Conservation (phyloP, 2,329 filamentous ascomycete genomes). For the Colletotrichum chrysophilum region DNA sequence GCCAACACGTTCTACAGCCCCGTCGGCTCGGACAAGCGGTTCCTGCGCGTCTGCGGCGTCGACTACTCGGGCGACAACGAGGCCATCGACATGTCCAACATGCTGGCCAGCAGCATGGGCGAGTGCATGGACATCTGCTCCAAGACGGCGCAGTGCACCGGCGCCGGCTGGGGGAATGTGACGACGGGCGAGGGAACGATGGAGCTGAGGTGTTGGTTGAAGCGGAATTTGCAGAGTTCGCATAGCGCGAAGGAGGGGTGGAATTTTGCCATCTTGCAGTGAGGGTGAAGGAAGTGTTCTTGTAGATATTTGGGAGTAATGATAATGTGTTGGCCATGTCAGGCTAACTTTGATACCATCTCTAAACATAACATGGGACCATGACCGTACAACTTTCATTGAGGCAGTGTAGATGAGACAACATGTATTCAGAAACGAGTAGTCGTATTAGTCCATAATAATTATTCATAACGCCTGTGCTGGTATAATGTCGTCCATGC, state of each 20-base stretch:
- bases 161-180: slow-evolving; percentile 50
- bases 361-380: no score
- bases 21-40: slow-evolving; percentile 42
- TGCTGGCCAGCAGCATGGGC: slow-evolving; percentile 42
- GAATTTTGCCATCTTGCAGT: slow-evolving; percentile 46
- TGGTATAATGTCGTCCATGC: not conserved
- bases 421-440: rapidly evolving
- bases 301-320: not conserved
- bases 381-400: rapidly evolving
- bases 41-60: slow-evolving; percentile 49
- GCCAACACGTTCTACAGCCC: slow-evolving; percentile 51
- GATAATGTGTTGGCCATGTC: not conserved
- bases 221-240: slow-evolving; percentile 37
- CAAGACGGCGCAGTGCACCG: slow-evolving; percentile 41
- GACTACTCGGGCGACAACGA: slow-evolving; percentile 44
- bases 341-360: not conserved
- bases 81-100: slow-evolving; percentile 39
- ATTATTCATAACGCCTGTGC: not conserved
- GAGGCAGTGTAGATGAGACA: no score
- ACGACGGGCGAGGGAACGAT: slow-evolving; percentile 39
- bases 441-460: not conserved
- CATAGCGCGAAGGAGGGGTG: slow-evolving; percentile 40
- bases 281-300: not conserved
- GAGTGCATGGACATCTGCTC: slow-evolving; percentile 52
- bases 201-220: slow-evolving; percentile 49